These are phyloP conservation scores for Vitis rupestris DNA, from an alignment of 164 flowering plant species.

Conservation along the genomic window DNA sequence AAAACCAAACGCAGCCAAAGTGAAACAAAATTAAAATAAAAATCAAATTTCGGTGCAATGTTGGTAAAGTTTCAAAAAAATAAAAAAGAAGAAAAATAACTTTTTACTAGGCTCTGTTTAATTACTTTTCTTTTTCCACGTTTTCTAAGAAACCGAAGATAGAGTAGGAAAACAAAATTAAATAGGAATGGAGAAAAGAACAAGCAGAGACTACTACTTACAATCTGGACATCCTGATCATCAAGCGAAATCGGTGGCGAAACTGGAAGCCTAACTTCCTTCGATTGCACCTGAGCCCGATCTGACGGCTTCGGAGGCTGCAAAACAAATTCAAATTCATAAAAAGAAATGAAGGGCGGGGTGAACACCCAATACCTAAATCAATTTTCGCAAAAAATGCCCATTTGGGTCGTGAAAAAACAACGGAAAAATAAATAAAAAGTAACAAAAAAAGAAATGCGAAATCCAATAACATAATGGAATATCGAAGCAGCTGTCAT, in stretches of 20 bases:
- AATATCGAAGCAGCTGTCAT: too few relatives aligned
- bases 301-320: slow-evolving; percentile 88
- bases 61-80: too few relatives aligned
- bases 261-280: slow-evolving; percentile 83
- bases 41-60: neutral
- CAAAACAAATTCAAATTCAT: slow-evolving; percentile 9
- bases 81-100: too few relatives aligned
- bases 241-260: slow-evolving; percentile 74
- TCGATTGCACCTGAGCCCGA: slow-evolving; percentile 73
- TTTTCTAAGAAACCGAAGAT: neutral
- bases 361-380: too few relatives aligned
- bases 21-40: too few relatives aligned
- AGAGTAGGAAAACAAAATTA: neutral
- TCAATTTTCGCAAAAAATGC: too few relatives aligned
- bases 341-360: neutral
- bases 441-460: neutral
- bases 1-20: neutral
- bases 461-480: too few relatives aligned
- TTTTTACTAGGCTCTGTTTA: neutral
- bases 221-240: slow-evolving; percentile 90
- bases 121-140: neutral
- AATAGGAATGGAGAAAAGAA: neutral
- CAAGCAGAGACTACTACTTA: slow-evolving; percentile 25
- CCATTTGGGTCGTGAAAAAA: too few relatives aligned
- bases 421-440: neutral